A percentile compares a stretch with the other conserved stretches of the same genome.
phyloP scores from a whole-genome alignment of 495 filamentous ascomycete species.

The Copromyces sp. region DNA sequence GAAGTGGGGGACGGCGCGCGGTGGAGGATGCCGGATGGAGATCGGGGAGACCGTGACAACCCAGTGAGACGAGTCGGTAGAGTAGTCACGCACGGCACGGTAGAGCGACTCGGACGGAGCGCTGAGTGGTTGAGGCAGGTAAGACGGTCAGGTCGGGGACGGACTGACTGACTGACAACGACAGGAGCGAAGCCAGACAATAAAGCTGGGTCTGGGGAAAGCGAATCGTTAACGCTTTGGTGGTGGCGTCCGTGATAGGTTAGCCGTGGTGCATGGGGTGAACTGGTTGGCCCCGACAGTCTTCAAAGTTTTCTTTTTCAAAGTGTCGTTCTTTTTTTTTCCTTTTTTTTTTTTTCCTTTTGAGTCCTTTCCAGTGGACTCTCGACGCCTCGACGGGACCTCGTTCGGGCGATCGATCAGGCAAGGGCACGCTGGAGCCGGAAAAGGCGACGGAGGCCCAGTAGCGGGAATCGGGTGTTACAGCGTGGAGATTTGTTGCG shows the following conservation, averaged over 20 bases:
- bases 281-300: neutral
- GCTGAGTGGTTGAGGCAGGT: neutral
- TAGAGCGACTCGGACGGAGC: neutral
- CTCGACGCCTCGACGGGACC: neutral
- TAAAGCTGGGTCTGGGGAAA: neutral
- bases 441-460: neutral
- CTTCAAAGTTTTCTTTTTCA: neutral
- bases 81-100: neutral
- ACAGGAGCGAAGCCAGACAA: neutral
- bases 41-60: neutral
- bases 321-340: neutral
- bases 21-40: slow-evolving; percentile 5
- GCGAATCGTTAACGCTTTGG: neutral
- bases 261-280: neutral
- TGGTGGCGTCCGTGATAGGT: neutral
- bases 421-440: neutral
- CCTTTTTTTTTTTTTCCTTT: too few relatives aligned
- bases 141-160: neutral
- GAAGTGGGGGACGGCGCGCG: slow-evolving; percentile 6
- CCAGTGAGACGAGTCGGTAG: neutral
- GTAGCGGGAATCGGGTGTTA: neutral
- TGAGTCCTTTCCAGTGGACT: neutral
- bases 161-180: neutral
- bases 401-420: neutral
- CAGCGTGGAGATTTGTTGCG: neutral